Percentiles rank a stretch among this genome's conserved stretches.
Conservation (phyloP, 345 rosid species). For the Lepidium didymum region DNA sequence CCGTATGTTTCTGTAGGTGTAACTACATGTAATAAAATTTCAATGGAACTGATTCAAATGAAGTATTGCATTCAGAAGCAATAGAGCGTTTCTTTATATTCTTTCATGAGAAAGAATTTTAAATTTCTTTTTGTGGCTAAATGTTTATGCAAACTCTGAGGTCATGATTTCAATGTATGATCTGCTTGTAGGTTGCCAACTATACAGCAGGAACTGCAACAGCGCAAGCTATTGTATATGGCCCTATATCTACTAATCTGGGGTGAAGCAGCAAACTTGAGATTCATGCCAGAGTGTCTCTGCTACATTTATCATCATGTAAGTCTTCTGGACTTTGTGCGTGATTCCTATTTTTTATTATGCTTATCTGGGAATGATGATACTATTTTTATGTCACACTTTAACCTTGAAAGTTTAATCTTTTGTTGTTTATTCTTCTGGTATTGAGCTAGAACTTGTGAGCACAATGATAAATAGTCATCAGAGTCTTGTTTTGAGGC, state of each 20-base stretch:
- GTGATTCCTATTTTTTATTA: not conserved
- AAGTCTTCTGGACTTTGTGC: slow-evolving; percentile 4
- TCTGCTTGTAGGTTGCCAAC: slow-evolving; percentile 82
- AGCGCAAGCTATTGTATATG: slow-evolving; percentile 90
- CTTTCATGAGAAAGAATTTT: not conserved
- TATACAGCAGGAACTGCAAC: slow-evolving; percentile 99
- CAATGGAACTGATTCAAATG: not conserved
- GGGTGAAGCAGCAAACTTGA: slow-evolving; percentile 99
- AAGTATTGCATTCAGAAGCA: not conserved
- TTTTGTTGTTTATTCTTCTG: not conserved
- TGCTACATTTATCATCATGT: slow-evolving; percentile 99
- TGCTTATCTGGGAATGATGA: not conserved
- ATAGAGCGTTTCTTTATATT: not conserved
- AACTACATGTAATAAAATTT: not conserved
- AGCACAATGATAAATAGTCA: not conserved
- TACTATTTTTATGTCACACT: not conserved
- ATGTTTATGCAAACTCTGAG: slow-evolving; percentile 5
- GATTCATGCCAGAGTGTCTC: slow-evolving; percentile 99
- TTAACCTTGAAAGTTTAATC: not conserved
- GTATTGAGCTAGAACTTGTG: not conserved
- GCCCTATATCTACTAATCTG: slow-evolving; percentile 93
- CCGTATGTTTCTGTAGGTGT: not conserved
- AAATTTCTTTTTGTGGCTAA: not conserved
- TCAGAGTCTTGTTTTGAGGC: not conserved
- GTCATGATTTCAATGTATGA: not conserved